Conservation (phyloP, 192 early-diverging fungal species). For the Ramicandelaber brevisporus region DNA sequence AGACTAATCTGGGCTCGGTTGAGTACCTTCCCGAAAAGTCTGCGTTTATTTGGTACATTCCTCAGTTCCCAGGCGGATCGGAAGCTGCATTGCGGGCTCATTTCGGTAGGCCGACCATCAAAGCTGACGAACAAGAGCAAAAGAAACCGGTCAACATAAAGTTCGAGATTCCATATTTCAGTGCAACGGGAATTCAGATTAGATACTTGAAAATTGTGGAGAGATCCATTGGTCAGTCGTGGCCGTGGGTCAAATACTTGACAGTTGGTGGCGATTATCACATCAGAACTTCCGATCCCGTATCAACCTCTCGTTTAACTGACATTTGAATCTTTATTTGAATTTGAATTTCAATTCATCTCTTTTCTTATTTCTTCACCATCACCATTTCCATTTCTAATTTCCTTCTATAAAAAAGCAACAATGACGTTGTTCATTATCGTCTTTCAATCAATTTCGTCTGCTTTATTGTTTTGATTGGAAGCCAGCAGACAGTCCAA, state of each 20-base stretch:
- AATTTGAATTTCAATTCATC: no score
- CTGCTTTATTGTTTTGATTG: no score
- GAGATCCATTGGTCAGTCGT: slow-evolving; percentile 64
- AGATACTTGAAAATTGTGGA: slow-evolving; percentile 79
- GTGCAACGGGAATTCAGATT: slow-evolving; percentile 70
- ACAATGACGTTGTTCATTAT: no score
- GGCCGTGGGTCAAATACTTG: slow-evolving; percentile 77
- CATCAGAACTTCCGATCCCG: slow-evolving; percentile 74
- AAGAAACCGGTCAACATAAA: slow-evolving; percentile 60
- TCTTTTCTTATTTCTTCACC: no score
- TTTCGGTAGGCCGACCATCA: slow-evolving; percentile 63
- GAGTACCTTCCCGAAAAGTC: slow-evolving; percentile 80
- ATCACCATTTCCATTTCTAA: no score
- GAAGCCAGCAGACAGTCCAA: no score
- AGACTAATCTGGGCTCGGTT: slow-evolving; percentile 67
- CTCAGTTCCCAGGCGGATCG: slow-evolving; percentile 93
- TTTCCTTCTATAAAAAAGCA: no score
- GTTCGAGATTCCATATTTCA: slow-evolving; percentile 81
- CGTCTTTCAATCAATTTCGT: no score
- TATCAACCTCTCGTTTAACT: no score
- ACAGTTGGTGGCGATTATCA: slow-evolving; percentile 87
- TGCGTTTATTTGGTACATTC: slow-evolving; percentile 92
- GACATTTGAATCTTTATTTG: no score
- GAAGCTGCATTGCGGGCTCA: slow-evolving; percentile 79
- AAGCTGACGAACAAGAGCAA: slow-evolving; percentile 59